Evolutionary conservation across 805 yeast species (phyloP).

Genomic region (Ogataea allantospora): DNA sequence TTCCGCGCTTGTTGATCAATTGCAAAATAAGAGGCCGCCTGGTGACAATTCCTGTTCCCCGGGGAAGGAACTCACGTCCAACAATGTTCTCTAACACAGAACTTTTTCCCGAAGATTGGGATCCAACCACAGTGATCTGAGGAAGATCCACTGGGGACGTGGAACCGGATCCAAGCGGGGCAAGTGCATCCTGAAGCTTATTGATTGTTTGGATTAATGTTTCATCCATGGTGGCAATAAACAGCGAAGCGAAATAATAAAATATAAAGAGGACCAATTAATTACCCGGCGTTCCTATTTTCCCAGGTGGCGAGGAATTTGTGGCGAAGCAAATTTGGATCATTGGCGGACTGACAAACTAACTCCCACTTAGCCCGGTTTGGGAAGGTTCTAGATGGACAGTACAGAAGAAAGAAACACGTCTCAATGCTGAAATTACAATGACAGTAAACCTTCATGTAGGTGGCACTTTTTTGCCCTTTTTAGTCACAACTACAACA

Average conservation of each 20-base stretch:
- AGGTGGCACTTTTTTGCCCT: no score
- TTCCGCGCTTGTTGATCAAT: conserved; percentile 65
- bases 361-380: no score
- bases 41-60: conserved; percentile 92
- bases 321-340: background rate
- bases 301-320: background rate
- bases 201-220: conserved; percentile 79
- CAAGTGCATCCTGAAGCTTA: conserved; percentile 93
- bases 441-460: no score
- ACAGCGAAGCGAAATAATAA: conserved; percentile 8
- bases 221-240: conserved; percentile 58
- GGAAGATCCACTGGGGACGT: conserved; percentile 89
- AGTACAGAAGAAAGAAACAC: no score
- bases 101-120: conserved; percentile 86
- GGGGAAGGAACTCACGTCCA: conserved; percentile 85
- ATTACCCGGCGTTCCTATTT: conserved; percentile 12
- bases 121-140: conserved; percentile 93
- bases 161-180: conserved; percentile 90
- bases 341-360: no score
- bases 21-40: conserved; percentile 51
- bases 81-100: conserved; percentile 89
- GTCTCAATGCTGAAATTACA: no score
- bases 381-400: no score
- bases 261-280: conserved; percentile 3
- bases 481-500: no score